These are phyloP conservation scores for Xanthoconium separans DNA, from an alignment of 1,284 basidiomycete genomes.

Conservation along the genomic window DNA sequence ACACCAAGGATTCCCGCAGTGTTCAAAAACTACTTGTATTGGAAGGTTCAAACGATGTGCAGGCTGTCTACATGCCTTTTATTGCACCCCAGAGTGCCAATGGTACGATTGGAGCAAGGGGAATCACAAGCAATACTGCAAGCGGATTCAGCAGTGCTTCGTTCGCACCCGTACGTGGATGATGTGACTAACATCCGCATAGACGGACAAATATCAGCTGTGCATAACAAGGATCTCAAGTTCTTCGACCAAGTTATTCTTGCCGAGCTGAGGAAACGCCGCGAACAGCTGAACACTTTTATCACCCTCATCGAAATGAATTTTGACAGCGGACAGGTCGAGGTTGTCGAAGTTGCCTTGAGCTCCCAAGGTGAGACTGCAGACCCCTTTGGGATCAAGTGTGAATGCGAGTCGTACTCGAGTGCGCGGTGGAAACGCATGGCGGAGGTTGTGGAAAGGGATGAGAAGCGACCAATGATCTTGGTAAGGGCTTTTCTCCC, in stretches of 20 bases:
- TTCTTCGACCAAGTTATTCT: slow-evolving; percentile 23
- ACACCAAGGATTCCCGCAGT: slow-evolving; percentile 9
- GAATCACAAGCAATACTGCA: slow-evolving; percentile 29
- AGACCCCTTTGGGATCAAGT: slow-evolving; percentile 10
- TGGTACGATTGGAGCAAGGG: slow-evolving; percentile 22
- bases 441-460: slow-evolving; percentile 14
- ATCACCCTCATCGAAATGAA: slow-evolving; percentile 30
- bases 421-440: slow-evolving; percentile 28
- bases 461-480: slow-evolving; percentile 14
- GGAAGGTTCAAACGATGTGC: background rate
- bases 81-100: slow-evolving; percentile 17
- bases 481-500: slow-evolving; percentile 31
- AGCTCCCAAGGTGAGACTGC: too few species aligned
- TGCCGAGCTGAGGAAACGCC: slow-evolving; percentile 26
- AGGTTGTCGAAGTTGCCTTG: too few species aligned
- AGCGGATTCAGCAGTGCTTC: slow-evolving; percentile 19
- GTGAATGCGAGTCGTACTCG: slow-evolving; percentile 23
- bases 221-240: slow-evolving; percentile 14
- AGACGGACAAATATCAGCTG: slow-evolving; percentile 25
- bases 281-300: slow-evolving; percentile 9
- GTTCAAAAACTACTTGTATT: slow-evolving; percentile 14
- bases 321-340: slow-evolving; percentile 11
- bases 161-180: slow-evolving; percentile 19
- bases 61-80: background rate
- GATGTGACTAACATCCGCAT: too few species aligned